phyloP scores from a whole-genome alignment of 2,329 filamentous ascomycete genomes.

The Phoma herbarum region DNA sequence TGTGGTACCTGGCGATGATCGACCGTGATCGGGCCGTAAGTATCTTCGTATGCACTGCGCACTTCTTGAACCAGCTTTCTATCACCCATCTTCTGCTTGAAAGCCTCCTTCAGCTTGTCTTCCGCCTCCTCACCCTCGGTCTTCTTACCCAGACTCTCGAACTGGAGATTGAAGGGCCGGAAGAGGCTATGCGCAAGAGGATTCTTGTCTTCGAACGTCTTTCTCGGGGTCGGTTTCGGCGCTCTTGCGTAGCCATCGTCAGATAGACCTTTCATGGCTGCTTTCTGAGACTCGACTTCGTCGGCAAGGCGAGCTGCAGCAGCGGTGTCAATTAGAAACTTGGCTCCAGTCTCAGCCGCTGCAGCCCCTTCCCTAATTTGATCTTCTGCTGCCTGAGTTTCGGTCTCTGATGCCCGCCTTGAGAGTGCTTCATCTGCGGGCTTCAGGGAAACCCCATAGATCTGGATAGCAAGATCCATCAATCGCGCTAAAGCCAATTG shows the following conservation, averaged over 20 bases:
- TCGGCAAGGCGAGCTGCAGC: conserved; percentile 36
- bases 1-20: conserved; percentile 32
- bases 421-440: conserved; percentile 22
- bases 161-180: conserved; percentile 40
- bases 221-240: conserved; percentile 24
- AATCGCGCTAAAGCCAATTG: conserved; percentile 39
- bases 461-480: conserved; percentile 36
- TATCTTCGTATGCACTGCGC: conserved; percentile 39
- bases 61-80: conserved; percentile 36
- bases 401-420: not conserved
- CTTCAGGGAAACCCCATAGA: conserved; percentile 30
- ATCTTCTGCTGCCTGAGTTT: not conserved
- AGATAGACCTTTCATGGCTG: conserved; percentile 40
- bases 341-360: not conserved
- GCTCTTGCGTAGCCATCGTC: conserved; percentile 39
- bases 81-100: conserved; percentile 28
- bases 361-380: not conserved
- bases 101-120: conserved; percentile 20
- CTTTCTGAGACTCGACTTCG: conserved; percentile 40
- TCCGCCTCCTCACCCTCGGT: conserved; percentile 3
- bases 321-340: conserved; percentile 12
- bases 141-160: conserved; percentile 37
- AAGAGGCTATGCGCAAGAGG: conserved; percentile 44
- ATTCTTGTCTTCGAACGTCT: conserved; percentile 31
- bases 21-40: conserved; percentile 36